These are phyloP conservation scores for Paracamarosporium sp. DNA, from an alignment of 2,329 filamentous ascomycete genomes.

Conservation along the genomic window DNA sequence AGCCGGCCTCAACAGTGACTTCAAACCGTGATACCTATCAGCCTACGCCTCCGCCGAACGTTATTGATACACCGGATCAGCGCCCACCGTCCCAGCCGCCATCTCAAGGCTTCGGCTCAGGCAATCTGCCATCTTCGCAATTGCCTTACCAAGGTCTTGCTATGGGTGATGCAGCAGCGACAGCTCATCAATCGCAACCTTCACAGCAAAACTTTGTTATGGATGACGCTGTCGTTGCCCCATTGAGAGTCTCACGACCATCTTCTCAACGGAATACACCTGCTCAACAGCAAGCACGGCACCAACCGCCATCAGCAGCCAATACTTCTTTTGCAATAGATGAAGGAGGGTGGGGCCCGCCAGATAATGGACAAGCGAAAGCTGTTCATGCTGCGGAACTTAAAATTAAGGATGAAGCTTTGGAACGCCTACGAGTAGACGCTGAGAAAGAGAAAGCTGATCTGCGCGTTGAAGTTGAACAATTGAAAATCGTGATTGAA, in stretches of 20 bases:
- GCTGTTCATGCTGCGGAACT: conserved; percentile 28
- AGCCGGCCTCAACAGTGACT: conserved; percentile 21
- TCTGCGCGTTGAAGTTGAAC: conserved; percentile 17
- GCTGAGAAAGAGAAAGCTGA: conserved; percentile 24
- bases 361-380: neutral
- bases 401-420: conserved; percentile 37
- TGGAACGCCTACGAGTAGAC: conserved; percentile 30
- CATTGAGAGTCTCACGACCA: conserved; percentile 14
- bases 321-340: conserved; percentile 22
- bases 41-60: conserved; percentile 39
- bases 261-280: conserved; percentile 23
- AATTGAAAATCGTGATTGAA: conserved; percentile 26
- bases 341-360: conserved; percentile 22
- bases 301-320: conserved; percentile 21
- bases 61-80: conserved; percentile 25
- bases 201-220: conserved; percentile 29
- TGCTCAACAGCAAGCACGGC: conserved; percentile 18
- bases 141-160: neutral
- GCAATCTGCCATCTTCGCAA: conserved; percentile 18
- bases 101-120: conserved; percentile 28
- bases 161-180: neutral
- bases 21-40: conserved; percentile 32
- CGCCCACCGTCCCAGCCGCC: conserved; percentile 20
- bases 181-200: neutral
- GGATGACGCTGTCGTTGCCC: conserved; percentile 22